A percentile compares a stretch with the other conserved stretches of the same genome.
Evolutionary conservation across 495 filamentous ascomycete genomes (phyloP).

Genomic region (Astrothelium subdiscretum): DNA sequence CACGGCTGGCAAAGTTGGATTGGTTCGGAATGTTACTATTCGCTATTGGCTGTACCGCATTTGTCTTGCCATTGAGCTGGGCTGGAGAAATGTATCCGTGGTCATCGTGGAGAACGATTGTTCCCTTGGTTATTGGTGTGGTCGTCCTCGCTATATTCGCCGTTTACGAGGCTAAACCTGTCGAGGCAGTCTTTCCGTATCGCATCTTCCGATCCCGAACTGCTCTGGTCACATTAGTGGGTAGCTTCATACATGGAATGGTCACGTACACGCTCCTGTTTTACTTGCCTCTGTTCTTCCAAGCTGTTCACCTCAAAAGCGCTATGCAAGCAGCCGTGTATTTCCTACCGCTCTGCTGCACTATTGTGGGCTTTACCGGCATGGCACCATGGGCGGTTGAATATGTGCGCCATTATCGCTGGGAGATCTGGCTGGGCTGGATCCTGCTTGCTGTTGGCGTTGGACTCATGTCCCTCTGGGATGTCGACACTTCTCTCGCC

Average conservation of each 20-base stretch:
- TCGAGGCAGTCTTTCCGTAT: slow-evolving; percentile 34
- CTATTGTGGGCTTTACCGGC: slow-evolving; percentile 36
- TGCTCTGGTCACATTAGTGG: slow-evolving; percentile 34
- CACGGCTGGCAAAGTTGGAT: slow-evolving; percentile 25
- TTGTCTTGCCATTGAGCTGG: slow-evolving; percentile 46
- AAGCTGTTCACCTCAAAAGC: slow-evolving; percentile 42
- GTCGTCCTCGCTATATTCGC: slow-evolving; percentile 25
- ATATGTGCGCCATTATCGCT: slow-evolving; percentile 35
- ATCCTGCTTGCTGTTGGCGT: slow-evolving; percentile 35
- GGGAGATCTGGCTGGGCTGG: slow-evolving; percentile 44
- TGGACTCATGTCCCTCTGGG: slow-evolving; percentile 19
- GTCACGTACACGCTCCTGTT: slow-evolving; percentile 47
- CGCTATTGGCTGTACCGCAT: slow-evolving; percentile 31
- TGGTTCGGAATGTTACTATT: slow-evolving; percentile 37
- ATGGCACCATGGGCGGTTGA: slow-evolving; percentile 35
- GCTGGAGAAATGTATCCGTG: slow-evolving; percentile 41
- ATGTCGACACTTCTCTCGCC: background rate
- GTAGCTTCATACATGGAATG: slow-evolving; percentile 41
- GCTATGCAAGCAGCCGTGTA: slow-evolving; percentile 47
- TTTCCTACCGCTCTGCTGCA: slow-evolving; percentile 47
- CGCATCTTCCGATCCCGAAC: slow-evolving; percentile 40
- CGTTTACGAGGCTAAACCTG: slow-evolving; percentile 21
- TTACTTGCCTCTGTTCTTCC: slow-evolving; percentile 53
- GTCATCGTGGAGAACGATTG: slow-evolving; percentile 37
- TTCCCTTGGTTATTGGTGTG: slow-evolving; percentile 24